phyloP scores from a whole-genome alignment of 139 green algal species.

The Picochlorum sp. region DNA sequence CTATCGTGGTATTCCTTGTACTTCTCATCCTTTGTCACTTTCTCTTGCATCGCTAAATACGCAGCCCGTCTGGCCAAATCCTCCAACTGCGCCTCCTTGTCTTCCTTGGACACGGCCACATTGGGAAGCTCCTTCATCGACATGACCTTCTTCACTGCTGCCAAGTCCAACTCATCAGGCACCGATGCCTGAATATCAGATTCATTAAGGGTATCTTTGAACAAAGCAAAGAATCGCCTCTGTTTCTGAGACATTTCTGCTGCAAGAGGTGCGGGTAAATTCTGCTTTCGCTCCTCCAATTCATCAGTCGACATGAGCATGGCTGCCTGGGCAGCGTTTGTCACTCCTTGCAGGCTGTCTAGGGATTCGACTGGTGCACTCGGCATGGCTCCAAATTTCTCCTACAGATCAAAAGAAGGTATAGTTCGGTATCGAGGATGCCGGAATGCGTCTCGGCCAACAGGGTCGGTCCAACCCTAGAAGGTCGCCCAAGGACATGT shows the following conservation, averaged over 20 bases:
- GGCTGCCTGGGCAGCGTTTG: not conserved
- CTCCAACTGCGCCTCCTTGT: constrained; percentile 8
- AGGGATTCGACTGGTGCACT: too few relatives aligned
- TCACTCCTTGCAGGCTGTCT: too few relatives aligned
- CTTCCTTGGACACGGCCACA: not conserved
- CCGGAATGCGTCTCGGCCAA: too few relatives aligned
- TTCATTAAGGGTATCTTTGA: not conserved
- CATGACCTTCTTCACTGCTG: not conserved
- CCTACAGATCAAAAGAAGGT: too few relatives aligned
- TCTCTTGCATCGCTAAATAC: constrained; percentile 1
- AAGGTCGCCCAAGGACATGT: not conserved
- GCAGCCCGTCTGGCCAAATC: constrained; percentile 5
- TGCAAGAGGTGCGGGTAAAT: not conserved
- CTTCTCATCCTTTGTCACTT: not conserved
- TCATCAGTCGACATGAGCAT: constrained; percentile 4
- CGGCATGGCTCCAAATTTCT: too few relatives aligned
- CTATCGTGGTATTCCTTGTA: constrained; percentile 13
- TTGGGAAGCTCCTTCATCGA: not conserved
- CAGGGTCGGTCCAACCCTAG: too few relatives aligned
- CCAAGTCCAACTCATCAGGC: not conserved
- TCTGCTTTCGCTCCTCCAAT: not conserved
- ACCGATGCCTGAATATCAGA: constrained; percentile 8
- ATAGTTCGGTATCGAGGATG: too few relatives aligned
- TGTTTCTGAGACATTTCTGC: constrained; percentile 9
- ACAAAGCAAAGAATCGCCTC: constrained; percentile 6